These are phyloP conservation scores for Neurospora sp. DNA, from an alignment of 495 filamentous ascomycete genomes.

Conservation along the genomic window DNA sequence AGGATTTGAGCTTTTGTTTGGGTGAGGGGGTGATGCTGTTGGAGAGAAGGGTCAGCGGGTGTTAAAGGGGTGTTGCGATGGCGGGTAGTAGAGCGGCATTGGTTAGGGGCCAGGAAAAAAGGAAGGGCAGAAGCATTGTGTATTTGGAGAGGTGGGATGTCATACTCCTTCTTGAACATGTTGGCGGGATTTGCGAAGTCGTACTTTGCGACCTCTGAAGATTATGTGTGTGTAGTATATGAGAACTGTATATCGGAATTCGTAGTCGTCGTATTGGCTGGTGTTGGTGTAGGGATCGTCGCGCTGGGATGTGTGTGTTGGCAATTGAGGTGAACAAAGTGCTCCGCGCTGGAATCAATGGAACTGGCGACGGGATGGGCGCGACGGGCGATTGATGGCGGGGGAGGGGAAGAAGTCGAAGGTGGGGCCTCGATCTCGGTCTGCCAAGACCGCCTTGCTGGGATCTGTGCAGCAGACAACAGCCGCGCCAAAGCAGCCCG, in stretches of 20 bases:
- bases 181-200: constrained; percentile 14
- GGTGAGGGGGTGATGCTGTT: constrained; percentile 62
- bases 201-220: neutral
- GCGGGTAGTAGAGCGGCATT: constrained; percentile 1
- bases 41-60: constrained; percentile 5
- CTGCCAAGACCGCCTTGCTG: neutral
- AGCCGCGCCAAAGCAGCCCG: neutral
- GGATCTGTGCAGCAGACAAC: neutral
- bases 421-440: neutral
- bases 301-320: neutral
- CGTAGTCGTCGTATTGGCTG: neutral
- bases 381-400: neutral
- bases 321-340: neutral
- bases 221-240: neutral
- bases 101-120: neutral
- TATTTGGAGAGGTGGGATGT: too few relatives aligned
- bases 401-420: neutral
- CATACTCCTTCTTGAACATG: constrained; percentile 93
- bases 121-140: neutral
- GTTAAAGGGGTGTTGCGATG: neutral
- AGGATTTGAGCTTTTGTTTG: constrained; percentile 96
- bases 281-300: neutral
- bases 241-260: neutral
- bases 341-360: constrained; percentile 1
- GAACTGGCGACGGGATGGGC: neutral